phyloP scores from a whole-genome alignment of 2,329 filamentous ascomycete genomes.

The Neurospora sp. region DNA sequence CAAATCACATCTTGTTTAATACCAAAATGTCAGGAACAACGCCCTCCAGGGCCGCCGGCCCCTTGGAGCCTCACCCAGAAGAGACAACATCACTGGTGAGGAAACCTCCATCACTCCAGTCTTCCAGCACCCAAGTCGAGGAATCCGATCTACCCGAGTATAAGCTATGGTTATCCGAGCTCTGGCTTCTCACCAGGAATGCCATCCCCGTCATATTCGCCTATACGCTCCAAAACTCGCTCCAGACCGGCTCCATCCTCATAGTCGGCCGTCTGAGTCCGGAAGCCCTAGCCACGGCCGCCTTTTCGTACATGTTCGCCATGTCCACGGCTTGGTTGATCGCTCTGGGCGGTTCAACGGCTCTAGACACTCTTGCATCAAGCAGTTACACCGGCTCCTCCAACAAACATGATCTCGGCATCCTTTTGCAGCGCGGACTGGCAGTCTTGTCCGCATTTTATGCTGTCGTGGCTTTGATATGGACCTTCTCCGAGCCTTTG shows the following conservation, averaged over 20 bases:
- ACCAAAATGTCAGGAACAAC: neutral
- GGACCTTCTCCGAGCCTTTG: conserved; percentile 63
- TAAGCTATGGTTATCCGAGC: conserved; percentile 41
- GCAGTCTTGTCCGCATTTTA: conserved; percentile 66
- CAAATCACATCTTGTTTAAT: neutral
- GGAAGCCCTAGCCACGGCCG: conserved; percentile 69
- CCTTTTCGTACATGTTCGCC: conserved; percentile 90
- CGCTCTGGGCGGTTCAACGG: conserved; percentile 74
- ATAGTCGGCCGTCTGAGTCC: conserved; percentile 72
- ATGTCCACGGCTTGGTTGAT: conserved; percentile 85
- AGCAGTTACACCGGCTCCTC: conserved; percentile 75
- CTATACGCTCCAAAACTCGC: conserved; percentile 75
- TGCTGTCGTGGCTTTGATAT: conserved; percentile 59
- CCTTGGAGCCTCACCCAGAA: neutral
- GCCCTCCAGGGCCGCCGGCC: neutral
- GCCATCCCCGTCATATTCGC: conserved; percentile 73
- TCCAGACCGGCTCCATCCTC: conserved; percentile 74
- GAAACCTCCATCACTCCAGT: neutral
- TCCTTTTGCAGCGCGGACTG: conserved; percentile 68
- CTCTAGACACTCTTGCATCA: conserved; percentile 75
- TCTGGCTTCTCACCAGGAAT: conserved; percentile 56
- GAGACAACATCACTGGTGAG: neutral
- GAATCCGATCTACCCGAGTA: conserved; percentile 1
- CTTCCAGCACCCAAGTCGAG: neutral
- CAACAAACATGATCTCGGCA: conserved; percentile 67